Evolutionary conservation across 2,329 filamentous ascomycete species (phyloP), one percentile per base, ranked within the genome.

Genomic region (Pseudogymnoascus sp.): DNA sequence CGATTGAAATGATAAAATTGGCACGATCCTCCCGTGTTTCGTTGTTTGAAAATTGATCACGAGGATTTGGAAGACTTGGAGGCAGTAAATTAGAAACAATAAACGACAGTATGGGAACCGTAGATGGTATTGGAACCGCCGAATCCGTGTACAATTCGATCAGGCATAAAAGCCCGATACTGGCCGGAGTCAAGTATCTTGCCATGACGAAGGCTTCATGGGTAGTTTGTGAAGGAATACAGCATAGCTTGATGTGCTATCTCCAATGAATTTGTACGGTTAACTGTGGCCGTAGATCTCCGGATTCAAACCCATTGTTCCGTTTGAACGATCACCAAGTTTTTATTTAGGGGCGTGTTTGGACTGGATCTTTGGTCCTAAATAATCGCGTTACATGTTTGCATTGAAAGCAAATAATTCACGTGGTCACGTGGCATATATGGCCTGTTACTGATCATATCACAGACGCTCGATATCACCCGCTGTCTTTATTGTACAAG

Each of bases 101-200:
- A 77, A 96, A 95, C 45, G 89, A 89, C 18, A 96, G 81, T 34
- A 96, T 80, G 12, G 89, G 83, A 47, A 93, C 83, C 23, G 87
- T 86, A n/a, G 88, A 86, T 60, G 83, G 80, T 65, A 83, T 86
- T 2, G 89, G 87, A 14, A 93, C 82, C 2, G 81, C 79, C 21
- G 86, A 86, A 67, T 89, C 86, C 39, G 85, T 85, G 75, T 99
- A 97, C 62, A 97, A 81, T 70, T 91, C 85, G 62, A 95, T 83
- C 62, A 99, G 83, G 63, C 86, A 85, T 63, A 97, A 82, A 23
- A 97, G 81, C 71, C 89, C 88, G 68, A 97, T 84, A 73, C 95
- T 96, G 69, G 91, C 87, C 11, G 93, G 90, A n/a, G 90, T 96
- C 54, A 97, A 82, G 75, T 89, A 96, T 64, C 89, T 88, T 70